Evolutionary conservation across 257 asterid genomes (phyloP).

Genomic region (Coffea eugenioides): DNA sequence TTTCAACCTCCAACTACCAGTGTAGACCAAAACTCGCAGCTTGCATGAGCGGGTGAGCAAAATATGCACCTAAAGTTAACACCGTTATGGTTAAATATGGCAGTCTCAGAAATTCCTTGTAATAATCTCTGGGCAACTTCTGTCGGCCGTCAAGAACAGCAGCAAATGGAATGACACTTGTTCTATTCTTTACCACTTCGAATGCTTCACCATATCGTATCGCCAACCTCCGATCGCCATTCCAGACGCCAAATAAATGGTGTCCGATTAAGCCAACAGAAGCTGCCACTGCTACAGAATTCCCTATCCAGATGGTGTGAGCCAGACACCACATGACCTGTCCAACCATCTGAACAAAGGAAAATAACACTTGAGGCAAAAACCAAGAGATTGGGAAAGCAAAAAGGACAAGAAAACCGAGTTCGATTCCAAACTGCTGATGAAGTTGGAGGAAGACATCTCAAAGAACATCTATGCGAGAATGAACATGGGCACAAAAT

Average conservation of each 20-base stretch:
- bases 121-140: constrained; percentile 75
- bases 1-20: constrained; percentile 46
- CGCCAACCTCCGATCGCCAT: constrained; percentile 85
- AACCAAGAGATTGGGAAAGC: not conserved
- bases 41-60: constrained; percentile 91
- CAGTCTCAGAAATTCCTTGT: constrained; percentile 76
- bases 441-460: not conserved
- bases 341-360: constrained; percentile 67
- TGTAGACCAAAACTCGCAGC: constrained; percentile 86
- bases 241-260: constrained; percentile 96
- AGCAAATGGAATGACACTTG: constrained; percentile 85
- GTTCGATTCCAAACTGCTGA: not conserved
- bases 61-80: constrained; percentile 74
- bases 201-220: constrained; percentile 81
- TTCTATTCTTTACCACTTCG: constrained; percentile 68
- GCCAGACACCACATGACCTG: constrained; percentile 97
- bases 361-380: not conserved
- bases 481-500: not conserved
- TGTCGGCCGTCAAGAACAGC: constrained; percentile 93
- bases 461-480: not conserved
- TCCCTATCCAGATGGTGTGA: constrained; percentile 94
- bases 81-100: constrained; percentile 74
- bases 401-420: not conserved
- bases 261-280: constrained; percentile 88
- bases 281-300: constrained; percentile 84